A percentile compares a stretch with the other conserved stretches of the same genome.
Evolutionary conservation across 2,329 filamentous ascomycete genomes (phyloP).

Genomic region (Fusarium acutatum): DNA sequence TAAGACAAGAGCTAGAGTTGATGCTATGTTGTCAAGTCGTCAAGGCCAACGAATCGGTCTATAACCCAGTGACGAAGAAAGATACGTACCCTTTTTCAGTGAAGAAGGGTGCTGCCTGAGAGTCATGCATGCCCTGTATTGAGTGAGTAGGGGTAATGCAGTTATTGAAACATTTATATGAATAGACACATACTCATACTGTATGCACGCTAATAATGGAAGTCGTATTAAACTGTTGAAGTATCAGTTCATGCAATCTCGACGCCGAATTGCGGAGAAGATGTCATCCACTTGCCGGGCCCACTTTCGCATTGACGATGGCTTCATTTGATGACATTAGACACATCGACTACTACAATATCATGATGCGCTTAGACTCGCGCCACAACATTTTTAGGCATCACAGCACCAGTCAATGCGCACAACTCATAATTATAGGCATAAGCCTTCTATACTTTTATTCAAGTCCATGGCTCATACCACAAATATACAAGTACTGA

Average conservation of each 20-base stretch:
- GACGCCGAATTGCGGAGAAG: conserved; percentile 27
- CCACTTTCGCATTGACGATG: background rate
- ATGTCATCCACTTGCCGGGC: background rate
- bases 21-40: conserved; percentile 23
- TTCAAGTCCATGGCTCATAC: conserved; percentile 4
- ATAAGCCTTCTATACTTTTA: conserved; percentile 25
- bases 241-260: conserved; percentile 23
- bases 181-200: background rate
- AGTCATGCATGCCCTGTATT: conserved; percentile 5
- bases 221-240: background rate
- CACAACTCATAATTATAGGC: background rate
- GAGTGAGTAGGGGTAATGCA: background rate
- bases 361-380: background rate
- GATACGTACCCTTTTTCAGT: conserved; percentile 23
- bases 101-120: conserved; percentile 21
- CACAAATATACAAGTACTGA: background rate
- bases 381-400: no score
- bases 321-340: background rate
- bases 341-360: background rate
- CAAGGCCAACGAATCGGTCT: conserved; percentile 23
- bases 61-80: background rate
- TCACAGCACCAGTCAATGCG: background rate
- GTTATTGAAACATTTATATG: background rate
- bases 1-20: background rate
- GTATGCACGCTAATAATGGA: background rate